Conservation (phyloP, 108 stramenopile species). For the Cylindrotheca closterium region DNA sequence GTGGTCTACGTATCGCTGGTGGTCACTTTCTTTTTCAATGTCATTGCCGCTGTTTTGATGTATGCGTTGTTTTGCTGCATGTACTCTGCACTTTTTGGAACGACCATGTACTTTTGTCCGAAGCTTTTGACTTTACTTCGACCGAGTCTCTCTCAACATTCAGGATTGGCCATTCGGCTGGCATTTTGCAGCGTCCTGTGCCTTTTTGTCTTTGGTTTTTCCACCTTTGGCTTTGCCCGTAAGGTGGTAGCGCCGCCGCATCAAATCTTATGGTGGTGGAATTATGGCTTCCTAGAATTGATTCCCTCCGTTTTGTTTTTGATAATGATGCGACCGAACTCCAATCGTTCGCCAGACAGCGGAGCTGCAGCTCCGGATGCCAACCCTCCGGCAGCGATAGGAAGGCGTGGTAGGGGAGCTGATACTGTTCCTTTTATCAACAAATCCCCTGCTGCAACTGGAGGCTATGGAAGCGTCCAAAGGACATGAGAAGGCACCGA, state of each 20-base stretch:
- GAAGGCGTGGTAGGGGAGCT: no score
- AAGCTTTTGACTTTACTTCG: conserved; percentile 28
- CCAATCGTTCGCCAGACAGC: background rate
- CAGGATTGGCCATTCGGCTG: conserved; percentile 37
- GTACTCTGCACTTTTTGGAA: conserved; percentile 50
- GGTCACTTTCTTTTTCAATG: conserved; percentile 28
- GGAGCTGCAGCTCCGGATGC: background rate
- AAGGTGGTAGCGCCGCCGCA: conserved; percentile 34
- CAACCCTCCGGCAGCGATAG: background rate
- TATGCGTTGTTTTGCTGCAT: conserved; percentile 49
- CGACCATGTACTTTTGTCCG: conserved; percentile 39
- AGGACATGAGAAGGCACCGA: background rate
- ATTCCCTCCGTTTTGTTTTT: conserved; percentile 37
- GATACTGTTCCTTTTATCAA: background rate
- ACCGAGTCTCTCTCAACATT: conserved; percentile 22
- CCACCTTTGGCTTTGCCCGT: conserved; percentile 33
- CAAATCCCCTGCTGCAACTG: background rate
- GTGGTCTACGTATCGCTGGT: conserved; percentile 33
- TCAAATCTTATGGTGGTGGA: conserved; percentile 40
- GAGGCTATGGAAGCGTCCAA: background rate
- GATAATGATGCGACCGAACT: conserved; percentile 44
- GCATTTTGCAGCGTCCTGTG: conserved; percentile 33
- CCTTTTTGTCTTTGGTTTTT: conserved; percentile 35
- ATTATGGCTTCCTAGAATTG: conserved; percentile 48
- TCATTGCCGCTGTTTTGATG: conserved; percentile 35